These are phyloP conservation scores for Plasmodium fragile DNA, from an alignment of 169 alveolate genomes.

Conservation along the genomic window DNA sequence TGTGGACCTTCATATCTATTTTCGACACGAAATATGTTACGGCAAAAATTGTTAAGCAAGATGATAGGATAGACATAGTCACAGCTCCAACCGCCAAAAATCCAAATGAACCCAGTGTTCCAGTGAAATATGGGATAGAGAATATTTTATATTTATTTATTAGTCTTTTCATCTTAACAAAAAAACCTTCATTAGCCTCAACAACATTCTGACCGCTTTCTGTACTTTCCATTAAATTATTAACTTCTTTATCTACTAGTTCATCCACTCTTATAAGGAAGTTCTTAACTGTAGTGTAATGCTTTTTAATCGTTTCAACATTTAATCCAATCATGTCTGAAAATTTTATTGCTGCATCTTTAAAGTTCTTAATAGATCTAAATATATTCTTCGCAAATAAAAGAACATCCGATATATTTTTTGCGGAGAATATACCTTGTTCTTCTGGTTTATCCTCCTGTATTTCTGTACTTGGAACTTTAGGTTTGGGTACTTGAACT, in stretches of 20 bases:
- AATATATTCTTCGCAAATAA: not conserved
- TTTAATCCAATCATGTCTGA: not conserved
- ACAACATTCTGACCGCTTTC: not conserved
- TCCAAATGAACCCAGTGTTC: constrained; percentile 22
- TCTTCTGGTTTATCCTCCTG: not conserved
- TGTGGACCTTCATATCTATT: constrained; percentile 3
- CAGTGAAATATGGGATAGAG: constrained; percentile 26
- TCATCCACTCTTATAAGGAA: constrained; percentile 17
- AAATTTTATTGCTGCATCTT: constrained; percentile 2
- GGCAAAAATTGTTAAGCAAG: constrained; percentile 20
- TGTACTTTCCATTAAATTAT: not conserved
- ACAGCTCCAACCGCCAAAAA: constrained; percentile 25
- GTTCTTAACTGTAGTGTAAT: constrained; percentile 9
- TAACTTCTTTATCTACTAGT: constrained; percentile 22
- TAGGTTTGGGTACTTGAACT: not conserved
- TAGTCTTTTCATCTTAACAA: constrained; percentile 8
- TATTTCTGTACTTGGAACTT: not conserved
- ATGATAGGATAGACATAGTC: constrained; percentile 19
- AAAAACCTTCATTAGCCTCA: not conserved
- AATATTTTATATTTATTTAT: constrained; percentile 40
- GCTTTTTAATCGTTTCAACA: not conserved
- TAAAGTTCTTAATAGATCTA: not conserved
- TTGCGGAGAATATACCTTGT: not conserved
- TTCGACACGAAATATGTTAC: constrained; percentile 24
- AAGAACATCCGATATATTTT: not conserved